Evolutionary conservation across 345 rosid species (phyloP), one percentile per base, ranked within the genome.

Genomic region (Erysimum cheiranthoides): DNA sequence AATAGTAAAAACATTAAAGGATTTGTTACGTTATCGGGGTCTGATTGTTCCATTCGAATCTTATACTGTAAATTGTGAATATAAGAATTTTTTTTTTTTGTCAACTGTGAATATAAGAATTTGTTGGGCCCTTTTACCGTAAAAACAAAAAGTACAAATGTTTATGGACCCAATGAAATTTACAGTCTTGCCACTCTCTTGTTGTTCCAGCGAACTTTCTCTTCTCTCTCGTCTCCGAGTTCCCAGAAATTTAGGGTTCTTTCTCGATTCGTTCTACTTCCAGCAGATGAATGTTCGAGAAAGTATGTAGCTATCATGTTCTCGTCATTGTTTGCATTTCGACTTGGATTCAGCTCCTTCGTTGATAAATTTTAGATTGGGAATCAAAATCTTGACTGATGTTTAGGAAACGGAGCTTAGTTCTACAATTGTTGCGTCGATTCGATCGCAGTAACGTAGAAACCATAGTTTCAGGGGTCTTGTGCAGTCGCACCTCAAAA

Each of bases 151-250:
- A 6, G 13, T 34, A 18, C 30, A 28, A 25, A 47, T 36, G 18
- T 36, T 11, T 4, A 4, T 27, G 4, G 16, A 21, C 46, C 27
- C 6, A 39, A 39, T 6, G 16, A 25, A 51, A 76, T 51, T 52
- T 53, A 52, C 75, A 11, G 42, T 69, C 5, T 52, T 42, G 74
- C 74, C 70, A 62, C 70, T 62, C 11, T 12, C 52, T 12, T 51
- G 34, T 4, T 28, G 17, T 42, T 61, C 50, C 32, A 34, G 5
- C 4, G n/a, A 21, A 21, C 25, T 17, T 43, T 40, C 31, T 14
- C 56, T 18, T 58, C 64, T 43, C 71, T 54, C 77, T 65, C 47
- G 42, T 16, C 6, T 50, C 50, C 42, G 21, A 53, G 16, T 35
- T 21, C 14, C 16, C 30, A 50, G 30, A 27, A 49, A 39, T 40